These are phyloP conservation scores for Globisporangium parvum DNA, from an alignment of 352 stramenopile genomes.

Conservation along the genomic window DNA sequence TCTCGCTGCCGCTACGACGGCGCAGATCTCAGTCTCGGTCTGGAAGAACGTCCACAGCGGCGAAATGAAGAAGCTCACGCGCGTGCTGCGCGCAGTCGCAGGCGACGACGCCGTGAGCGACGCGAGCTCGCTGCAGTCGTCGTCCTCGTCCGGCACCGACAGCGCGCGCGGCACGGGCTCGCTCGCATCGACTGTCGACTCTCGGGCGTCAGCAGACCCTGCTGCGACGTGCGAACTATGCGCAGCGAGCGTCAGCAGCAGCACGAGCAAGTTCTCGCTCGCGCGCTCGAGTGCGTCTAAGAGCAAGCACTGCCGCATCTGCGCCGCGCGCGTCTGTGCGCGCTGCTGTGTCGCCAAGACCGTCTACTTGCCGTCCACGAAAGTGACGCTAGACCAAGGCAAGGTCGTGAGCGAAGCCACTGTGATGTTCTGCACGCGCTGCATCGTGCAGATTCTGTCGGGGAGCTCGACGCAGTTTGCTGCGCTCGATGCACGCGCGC, in stretches of 20 bases:
- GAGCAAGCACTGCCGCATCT: not conserved
- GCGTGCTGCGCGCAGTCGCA: conserved; percentile 1
- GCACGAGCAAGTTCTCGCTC: not conserved
- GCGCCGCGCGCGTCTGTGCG: not conserved
- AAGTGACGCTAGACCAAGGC: not conserved
- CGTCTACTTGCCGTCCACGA: conserved; percentile 1
- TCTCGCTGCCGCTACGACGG: conserved; percentile 1
- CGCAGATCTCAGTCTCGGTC: not conserved
- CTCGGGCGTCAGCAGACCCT: too few relatives aligned
- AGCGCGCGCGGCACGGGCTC: not conserved
- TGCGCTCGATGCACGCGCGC: conserved; percentile 8
- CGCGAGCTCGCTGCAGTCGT: not conserved
- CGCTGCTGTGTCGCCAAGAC: conserved; percentile 12
- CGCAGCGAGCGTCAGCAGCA: not conserved
- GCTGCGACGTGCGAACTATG: not conserved
- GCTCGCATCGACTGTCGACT: not conserved
- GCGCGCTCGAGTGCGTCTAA: not conserved
- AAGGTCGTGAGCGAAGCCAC: conserved; percentile 8
- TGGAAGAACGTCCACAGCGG: conserved; percentile 7
- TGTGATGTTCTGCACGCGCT: conserved; percentile 25
- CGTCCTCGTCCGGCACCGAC: not conserved
- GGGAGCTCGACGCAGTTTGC: conserved; percentile 13
- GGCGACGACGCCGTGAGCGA: not conserved
- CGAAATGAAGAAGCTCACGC: conserved; percentile 13
- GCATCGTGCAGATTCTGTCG: conserved; percentile 14